Base-by-base conservation (phyloP, 2,329 filamentous ascomycete genomes). In the Alternaria sp. region DNA sequence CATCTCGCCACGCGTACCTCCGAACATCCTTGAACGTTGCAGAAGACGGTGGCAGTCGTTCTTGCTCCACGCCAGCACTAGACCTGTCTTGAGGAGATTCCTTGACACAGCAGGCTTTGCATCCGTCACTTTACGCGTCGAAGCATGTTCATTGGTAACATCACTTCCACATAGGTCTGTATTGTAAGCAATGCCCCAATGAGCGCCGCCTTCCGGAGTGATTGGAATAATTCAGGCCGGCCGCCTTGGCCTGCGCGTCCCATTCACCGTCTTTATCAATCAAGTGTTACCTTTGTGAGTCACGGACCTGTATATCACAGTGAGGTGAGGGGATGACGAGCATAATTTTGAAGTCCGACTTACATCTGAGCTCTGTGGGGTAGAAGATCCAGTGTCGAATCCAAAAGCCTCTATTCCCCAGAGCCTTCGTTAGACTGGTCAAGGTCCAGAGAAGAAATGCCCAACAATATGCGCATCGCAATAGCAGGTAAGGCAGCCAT, bases 381-480 rank as follows among this genome's bases (percentile, higher is more conserved):
- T 40, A 54, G 53, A 60, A 51, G 54, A 60, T 9, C 36, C n/a
- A 42, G 40, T 26, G 23, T 36, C 5, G 39, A 44, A 34, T 24
- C 51, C 49, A 17, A 52, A 21, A 48, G 50, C 28, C 56, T 21
- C 24, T 34, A 21, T 23, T 10, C 24, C 17, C 37, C 33, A 24
- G 8, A 56, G 51, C 51, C 48, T 28, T 29, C 37, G 23, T 41
- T 40, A 10, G 42, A 50, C 24, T 17, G n/a, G 31, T 14, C n/a
- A 24, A 49, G 24, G n/a, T 56, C 46, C 17, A 33, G 48, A 4
- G 51, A 70, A 71, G 61, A 66, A 56, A 61, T 58, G 55, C 46
- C 58, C 8, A 34, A 6, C 23, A 85, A 81, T 75, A 87, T 88
- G 82, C 82, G 85, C 71, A 81, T 89, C 68, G 86, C 85, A 44